These are phyloP conservation scores for Mucor racemosus DNA, from an alignment of 371 early-diverging fungal genomes.

Conservation along the genomic window DNA sequence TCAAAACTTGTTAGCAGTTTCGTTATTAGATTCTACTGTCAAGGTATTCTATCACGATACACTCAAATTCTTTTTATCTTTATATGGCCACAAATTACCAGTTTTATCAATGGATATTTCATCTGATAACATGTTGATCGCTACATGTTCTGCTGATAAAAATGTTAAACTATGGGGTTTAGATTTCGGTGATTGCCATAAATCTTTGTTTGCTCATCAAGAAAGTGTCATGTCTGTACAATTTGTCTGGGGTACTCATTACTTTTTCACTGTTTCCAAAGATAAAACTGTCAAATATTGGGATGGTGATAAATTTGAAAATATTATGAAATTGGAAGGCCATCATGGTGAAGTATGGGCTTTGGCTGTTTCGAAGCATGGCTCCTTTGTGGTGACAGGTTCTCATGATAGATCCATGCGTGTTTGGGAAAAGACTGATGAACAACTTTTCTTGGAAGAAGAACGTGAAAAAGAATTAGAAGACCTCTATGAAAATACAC, in stretches of 20 bases:
- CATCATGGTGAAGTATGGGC: constrained; percentile 95
- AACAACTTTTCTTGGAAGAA: constrained; percentile 93
- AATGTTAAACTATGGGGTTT: constrained; percentile 97
- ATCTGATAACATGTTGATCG: constrained; percentile 86
- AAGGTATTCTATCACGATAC: constrained; percentile 96
- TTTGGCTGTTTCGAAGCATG: constrained; percentile 85
- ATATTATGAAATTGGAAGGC: constrained; percentile 89
- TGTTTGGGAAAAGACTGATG: constrained; percentile 94
- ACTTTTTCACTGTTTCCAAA: constrained; percentile 89
- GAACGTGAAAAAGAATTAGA: constrained; percentile 95
- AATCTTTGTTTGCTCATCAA: constrained; percentile 91
- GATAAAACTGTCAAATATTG: constrained; percentile 93
- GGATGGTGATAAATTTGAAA: constrained; percentile 97
- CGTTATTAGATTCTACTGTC: constrained; percentile 92
- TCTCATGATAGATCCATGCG: constrained; percentile 94
- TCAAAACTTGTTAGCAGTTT: constrained; percentile 86
- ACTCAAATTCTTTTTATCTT: constrained; percentile 92
- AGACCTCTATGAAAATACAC: constrained; percentile 79
- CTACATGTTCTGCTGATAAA: constrained; percentile 94
- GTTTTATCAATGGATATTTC: constrained; percentile 96
- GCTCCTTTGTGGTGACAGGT: constrained; percentile 83
- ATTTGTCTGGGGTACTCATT: constrained; percentile 94
- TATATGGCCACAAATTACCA: constrained; percentile 96
- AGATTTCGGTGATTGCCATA: constrained; percentile 98
- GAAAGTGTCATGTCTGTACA: constrained; percentile 87